Evolutionary conservation across 441 rosid genomes (phyloP).

Genomic region (Syzygium malaccense): DNA sequence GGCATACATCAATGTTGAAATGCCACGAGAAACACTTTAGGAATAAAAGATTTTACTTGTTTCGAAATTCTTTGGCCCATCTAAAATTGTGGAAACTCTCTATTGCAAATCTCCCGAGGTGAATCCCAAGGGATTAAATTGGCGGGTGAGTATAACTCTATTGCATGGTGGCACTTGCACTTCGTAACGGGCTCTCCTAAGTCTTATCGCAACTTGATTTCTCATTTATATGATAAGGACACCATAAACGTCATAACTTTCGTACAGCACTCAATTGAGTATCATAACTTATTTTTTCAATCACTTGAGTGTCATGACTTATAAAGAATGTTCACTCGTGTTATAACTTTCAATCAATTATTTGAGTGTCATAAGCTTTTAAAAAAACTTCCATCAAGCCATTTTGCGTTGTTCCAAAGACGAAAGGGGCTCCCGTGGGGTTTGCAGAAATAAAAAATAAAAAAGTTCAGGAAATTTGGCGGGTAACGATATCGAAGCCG

Average conservation of each 20-base stretch:
- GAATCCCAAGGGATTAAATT: neutral
- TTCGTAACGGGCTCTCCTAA: too few relatives aligned
- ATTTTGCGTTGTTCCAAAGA: neutral
- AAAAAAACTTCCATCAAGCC: too few relatives aligned
- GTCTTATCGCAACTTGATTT: too few relatives aligned
- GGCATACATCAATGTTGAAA: too few relatives aligned
- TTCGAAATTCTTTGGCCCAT: neutral
- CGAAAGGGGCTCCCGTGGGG: neutral
- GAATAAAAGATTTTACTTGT: neutral
- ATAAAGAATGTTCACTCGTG: too few relatives aligned
- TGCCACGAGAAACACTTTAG: neutral
- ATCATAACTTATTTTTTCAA: neutral
- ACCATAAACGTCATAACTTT: too few relatives aligned
- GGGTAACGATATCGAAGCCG: constrained; percentile 8
- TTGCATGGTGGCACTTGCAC: neutral
- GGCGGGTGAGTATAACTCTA: neutral
- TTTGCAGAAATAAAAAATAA: neutral
- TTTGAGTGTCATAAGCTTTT: too few relatives aligned
- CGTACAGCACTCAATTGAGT: too few relatives aligned
- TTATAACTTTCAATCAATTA: too few relatives aligned
- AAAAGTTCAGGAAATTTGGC: constrained; percentile 8
- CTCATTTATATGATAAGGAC: too few relatives aligned
- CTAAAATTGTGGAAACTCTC: neutral
- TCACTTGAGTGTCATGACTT: too few relatives aligned
- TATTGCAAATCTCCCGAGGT: neutral